A percentile compares a stretch with the other conserved stretches of the same genome.
Evolutionary conservation across 768 basidiomycete species (phyloP).

Genomic region (Heimioporus sp.): DNA sequence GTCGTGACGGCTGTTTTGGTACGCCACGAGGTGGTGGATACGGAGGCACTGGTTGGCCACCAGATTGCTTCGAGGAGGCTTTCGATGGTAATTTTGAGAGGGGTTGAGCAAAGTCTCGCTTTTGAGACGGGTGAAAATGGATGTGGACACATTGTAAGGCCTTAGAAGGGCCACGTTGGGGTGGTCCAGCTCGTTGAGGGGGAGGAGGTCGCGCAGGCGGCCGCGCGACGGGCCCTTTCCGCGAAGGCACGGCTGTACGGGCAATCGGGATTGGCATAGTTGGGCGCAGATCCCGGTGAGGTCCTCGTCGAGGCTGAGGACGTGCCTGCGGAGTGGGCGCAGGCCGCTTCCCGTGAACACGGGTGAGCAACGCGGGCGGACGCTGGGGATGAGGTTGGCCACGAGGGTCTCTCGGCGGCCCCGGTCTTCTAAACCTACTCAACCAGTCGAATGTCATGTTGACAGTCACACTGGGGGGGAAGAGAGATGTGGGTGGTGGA

Average conservation of each 20-base stretch:
- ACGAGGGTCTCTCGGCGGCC: conserved; percentile 14
- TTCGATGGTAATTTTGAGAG: not conserved
- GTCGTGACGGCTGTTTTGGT: conserved; percentile 14
- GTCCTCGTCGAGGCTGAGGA: conserved; percentile 18
- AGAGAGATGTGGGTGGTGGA: conserved; percentile 7
- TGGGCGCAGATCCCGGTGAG: conserved; percentile 14
- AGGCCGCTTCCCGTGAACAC: conserved; percentile 18
- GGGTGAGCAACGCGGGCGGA: conserved; percentile 14
- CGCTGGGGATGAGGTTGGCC: conserved; percentile 14
- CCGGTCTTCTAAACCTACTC: conserved; percentile 21
- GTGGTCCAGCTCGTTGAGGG: conserved; percentile 11
- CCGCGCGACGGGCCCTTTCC: conserved; percentile 15
- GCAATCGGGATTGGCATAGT: conserved; percentile 4
- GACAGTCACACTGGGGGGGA: conserved; percentile 9
- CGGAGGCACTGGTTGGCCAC: conserved; percentile 11
- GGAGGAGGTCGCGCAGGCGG: conserved; percentile 9
- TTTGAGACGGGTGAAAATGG: conserved; percentile 25
- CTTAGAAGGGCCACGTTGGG: conserved; percentile 10
- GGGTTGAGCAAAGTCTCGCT: conserved; percentile 12
- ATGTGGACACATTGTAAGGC: conserved; percentile 23
- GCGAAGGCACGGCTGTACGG: conserved; percentile 11
- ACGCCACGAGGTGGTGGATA: conserved; percentile 23
- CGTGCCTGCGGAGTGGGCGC: conserved; percentile 14
- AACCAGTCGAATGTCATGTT: conserved; percentile 29
- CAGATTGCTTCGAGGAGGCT: conserved; percentile 5